Conservation (phyloP, 441 rosid genomes). For the Populus trichocarpa region DNA sequence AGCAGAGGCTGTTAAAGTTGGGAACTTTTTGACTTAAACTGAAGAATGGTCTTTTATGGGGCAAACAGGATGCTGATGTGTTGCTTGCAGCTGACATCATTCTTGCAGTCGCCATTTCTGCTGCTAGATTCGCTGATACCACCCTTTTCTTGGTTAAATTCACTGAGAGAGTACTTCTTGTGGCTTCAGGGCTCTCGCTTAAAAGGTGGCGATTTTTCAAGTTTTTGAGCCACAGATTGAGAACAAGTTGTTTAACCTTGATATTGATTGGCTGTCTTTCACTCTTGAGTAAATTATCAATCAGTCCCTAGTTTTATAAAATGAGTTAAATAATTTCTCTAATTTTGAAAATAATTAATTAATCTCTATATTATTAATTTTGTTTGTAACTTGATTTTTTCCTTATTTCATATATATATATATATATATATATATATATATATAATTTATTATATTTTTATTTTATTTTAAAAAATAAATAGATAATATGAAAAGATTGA, state of each 20-base stretch:
- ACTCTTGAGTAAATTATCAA: background rate
- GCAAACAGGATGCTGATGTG: slow-evolving; percentile 42
- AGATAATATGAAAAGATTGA: no score
- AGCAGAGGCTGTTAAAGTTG: slow-evolving; percentile 24
- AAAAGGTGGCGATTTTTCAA: background rate
- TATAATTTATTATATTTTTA: no score
- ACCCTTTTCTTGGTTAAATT: background rate
- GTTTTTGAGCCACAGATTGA: slow-evolving; percentile 7
- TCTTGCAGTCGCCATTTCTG: slow-evolving; percentile 37
- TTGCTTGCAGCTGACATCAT: slow-evolving; percentile 31
- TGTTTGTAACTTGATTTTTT: background rate
- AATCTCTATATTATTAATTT: background rate
- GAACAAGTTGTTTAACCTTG: slow-evolving; percentile 5
- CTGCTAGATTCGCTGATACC: background rate
- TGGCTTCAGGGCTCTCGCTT: background rate
- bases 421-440: no score
- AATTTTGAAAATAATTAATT: background rate
- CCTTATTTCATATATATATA: no score
- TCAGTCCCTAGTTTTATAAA: background rate
- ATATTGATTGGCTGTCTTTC: slow-evolving; percentile 1
- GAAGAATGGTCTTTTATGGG: slow-evolving; percentile 37
- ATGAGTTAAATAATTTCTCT: background rate
- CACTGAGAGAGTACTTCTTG: background rate
- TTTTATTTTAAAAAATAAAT: no score
- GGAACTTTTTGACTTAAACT: slow-evolving; percentile 18